Evolutionary conservation across 805 yeast species (phyloP).

Genomic region (Wickerhamiella australiensis): DNA sequence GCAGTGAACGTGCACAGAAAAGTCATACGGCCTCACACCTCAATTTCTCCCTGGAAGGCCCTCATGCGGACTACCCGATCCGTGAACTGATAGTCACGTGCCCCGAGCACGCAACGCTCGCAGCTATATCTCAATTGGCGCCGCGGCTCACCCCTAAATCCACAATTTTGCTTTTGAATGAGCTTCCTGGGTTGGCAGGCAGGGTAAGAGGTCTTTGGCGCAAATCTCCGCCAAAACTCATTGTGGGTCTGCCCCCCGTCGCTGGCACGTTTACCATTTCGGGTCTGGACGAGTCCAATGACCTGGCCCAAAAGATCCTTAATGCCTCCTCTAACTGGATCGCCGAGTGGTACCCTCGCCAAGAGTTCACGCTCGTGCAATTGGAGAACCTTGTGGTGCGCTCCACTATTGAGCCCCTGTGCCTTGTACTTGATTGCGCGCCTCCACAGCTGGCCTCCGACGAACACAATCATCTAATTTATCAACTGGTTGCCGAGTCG

Average conservation of each 20-base stretch:
- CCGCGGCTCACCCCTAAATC: not conserved
- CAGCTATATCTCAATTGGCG: not conserved
- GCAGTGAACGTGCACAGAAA: not conserved
- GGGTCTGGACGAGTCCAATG: not conserved
- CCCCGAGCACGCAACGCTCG: not conserved
- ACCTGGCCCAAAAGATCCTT: conserved; percentile 3
- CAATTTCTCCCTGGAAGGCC: conserved; percentile 1
- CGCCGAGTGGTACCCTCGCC: not conserved
- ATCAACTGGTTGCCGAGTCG: conserved; percentile 7
- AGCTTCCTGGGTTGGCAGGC: not conserved
- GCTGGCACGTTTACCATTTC: not conserved
- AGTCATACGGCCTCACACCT: not conserved
- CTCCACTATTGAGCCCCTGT: conserved; percentile 1
- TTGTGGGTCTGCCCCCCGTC: conserved; percentile 2
- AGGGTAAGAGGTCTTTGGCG: not conserved
- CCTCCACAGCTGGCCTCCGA: not conserved
- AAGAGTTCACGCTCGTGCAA: conserved; percentile 1
- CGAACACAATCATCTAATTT: not conserved
- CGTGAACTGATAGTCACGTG: conserved; percentile 2
- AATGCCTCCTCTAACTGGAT: not conserved
- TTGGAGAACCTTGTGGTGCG: conserved; percentile 6
- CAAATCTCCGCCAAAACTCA: not conserved
- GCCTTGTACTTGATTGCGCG: not conserved
- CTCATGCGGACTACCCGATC: not conserved
- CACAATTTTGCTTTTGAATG: not conserved